Evolutionary conservation across 2,329 filamentous ascomycete species (phyloP), one percentile per base, ranked within the genome.

Genomic region (Apiospora hydei): DNA sequence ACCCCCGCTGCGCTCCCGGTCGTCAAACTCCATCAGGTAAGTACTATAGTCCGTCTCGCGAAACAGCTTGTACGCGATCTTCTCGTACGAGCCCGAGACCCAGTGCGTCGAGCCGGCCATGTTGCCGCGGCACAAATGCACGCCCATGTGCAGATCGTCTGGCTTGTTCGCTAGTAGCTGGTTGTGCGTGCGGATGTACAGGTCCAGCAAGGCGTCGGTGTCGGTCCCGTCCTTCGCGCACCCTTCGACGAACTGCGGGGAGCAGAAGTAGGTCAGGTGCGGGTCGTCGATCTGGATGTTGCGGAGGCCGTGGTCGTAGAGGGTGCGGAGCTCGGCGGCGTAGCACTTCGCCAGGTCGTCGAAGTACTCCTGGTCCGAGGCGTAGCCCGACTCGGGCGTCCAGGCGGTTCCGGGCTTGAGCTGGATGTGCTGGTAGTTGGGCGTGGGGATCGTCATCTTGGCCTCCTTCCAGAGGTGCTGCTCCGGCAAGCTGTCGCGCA

Each of bases 391-490:
- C 71, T 84, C 84, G 6, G 72, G 41, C 1, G 77, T 79, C 73
- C 86, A 90, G 38, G 87, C 87, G 70, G 82, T 81, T 69, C 87
- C 86, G 72, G 86, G 84, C 76, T 84, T 86, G 75, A 89, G 88
- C 49, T 90, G 86, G 77, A 92, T 85, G 78, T 92, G 90, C 78
- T 92, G 92, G 86, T 89, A 92, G 76, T 87, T 87, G 0, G 89
- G 89, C 2, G 89, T 86, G 24, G 89, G 87, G 64, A 92, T 78
- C 1, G 90, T 91, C 72, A 92, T 84, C 82, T 92, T 91, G 77
- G 91, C 87, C 75, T 90, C 88, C 70, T 86, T 85, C 80, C 89
- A 88, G 71, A 90, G 82, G 51, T 88, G 85, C 67, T 87, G 85
- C 67, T 87, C 82, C 0, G 90, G 86, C 0, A 92, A 51, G 71